Conservation (phyloP, 192 early-diverging fungal species). For the Funneliformis geosporum region DNA sequence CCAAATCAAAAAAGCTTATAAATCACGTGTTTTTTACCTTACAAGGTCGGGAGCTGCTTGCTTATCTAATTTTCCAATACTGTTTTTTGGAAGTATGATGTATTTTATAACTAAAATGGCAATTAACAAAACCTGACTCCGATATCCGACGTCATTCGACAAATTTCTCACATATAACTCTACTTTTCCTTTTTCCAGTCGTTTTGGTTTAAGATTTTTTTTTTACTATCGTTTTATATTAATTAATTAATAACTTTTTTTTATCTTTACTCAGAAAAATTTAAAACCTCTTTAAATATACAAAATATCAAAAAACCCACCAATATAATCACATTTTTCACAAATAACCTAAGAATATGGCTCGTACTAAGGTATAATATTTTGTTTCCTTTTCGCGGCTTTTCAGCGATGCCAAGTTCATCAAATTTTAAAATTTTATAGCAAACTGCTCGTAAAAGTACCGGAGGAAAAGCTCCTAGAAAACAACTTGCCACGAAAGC, state of each 20-base stretch:
- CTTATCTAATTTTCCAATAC: no score
- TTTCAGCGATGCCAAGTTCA: not conserved
- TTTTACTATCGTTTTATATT: not conserved
- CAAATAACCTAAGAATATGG: slow-evolving; percentile 6
- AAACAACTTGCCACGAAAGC: slow-evolving; percentile 97
- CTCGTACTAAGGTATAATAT: slow-evolving; percentile 31
- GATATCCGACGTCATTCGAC: not conserved
- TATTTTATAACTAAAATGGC: not conserved
- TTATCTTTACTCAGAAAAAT: not conserved
- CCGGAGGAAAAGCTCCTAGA: slow-evolving; percentile 90
- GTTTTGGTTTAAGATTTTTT: slow-evolving; percentile 19
- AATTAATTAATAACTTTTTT: slow-evolving; percentile 7
- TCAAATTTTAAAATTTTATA: not conserved
- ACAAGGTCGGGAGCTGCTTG: no score
- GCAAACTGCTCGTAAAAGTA: slow-evolving; percentile 35
- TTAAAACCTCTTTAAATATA: not conserved
- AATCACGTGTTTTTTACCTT: no score
- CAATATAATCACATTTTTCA: not conserved
- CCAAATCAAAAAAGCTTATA: no score
- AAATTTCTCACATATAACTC: slow-evolving; percentile 31
- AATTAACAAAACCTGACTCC: not conserved
- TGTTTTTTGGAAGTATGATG: no score
- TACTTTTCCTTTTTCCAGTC: slow-evolving; percentile 23
- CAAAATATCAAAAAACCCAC: not conserved
- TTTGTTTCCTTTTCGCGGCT: not conserved